Percentiles rank a stretch among this genome's conserved stretches.
Evolutionary conservation across 345 rosid genomes (phyloP).

Genomic region (Corchorus capsularis): DNA sequence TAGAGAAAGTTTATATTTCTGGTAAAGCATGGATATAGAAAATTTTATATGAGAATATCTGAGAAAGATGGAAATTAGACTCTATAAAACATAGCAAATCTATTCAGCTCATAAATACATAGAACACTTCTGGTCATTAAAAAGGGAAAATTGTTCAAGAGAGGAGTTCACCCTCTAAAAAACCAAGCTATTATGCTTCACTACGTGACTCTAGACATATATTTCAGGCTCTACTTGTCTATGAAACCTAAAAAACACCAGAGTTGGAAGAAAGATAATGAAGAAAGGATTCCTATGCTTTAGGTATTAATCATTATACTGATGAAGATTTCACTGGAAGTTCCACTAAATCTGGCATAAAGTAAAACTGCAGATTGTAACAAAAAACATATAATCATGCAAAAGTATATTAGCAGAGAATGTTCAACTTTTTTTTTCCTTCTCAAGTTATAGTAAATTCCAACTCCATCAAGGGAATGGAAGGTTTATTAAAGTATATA

Average conservation of each 20-base stretch:
- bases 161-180: not conserved
- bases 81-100: not conserved
- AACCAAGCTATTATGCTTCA: not conserved
- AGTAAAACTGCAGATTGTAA: not conserved
- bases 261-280: not conserved
- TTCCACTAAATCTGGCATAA: not conserved
- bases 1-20: not conserved
- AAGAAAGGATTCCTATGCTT: constrained; percentile 1
- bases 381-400: constrained; percentile 3
- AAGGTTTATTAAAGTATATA: not conserved
- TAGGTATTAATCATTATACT: not conserved
- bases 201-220: not conserved
- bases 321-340: not conserved
- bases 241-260: not conserved
- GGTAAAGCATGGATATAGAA: not conserved
- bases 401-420: not conserved
- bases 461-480: not conserved
- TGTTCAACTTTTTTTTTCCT: not conserved
- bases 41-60: not conserved
- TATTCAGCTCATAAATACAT: not conserved
- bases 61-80: not conserved
- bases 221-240: not conserved
- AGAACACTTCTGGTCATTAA: not conserved
- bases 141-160: not conserved
- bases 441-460: not conserved